Evolutionary conservation across 129 eudicot species (phyloP).

Genomic region (Flaveria robusta): DNA sequence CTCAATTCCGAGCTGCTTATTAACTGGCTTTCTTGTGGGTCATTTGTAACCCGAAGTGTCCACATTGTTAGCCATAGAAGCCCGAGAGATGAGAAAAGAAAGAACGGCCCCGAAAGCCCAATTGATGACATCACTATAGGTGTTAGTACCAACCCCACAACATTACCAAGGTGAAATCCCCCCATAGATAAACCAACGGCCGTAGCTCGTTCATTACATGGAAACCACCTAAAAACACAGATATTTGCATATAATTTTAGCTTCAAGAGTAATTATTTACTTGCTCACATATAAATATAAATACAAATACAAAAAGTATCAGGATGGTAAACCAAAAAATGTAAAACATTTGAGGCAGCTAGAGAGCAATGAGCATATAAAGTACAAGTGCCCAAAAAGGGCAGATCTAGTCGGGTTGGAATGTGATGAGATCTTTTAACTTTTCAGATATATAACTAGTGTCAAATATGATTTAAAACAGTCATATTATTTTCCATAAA

Average conservation of each 20-base stretch:
- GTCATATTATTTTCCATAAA: neutral
- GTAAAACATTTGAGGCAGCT: neutral
- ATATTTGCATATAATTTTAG: neutral
- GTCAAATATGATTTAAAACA: neutral
- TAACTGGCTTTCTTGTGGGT: constrained; percentile 68
- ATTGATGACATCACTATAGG: constrained; percentile 69
- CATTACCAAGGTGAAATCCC: constrained; percentile 98
- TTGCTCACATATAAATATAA: neutral
- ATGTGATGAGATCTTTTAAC: too few relatives aligned
- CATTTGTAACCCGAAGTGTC: constrained; percentile 63
- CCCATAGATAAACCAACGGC: constrained; percentile 98
- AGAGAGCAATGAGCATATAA: neutral
- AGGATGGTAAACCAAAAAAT: neutral
- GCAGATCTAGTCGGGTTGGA: too few relatives aligned
- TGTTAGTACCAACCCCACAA: constrained; percentile 74
- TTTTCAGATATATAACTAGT: neutral
- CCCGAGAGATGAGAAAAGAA: constrained; percentile 82
- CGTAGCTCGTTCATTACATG: constrained; percentile 86
- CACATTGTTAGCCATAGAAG: constrained; percentile 80
- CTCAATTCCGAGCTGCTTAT: constrained; percentile 69
- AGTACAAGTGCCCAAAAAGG: neutral
- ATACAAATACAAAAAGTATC: too few relatives aligned
- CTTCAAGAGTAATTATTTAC: neutral
- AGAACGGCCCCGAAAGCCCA: constrained; percentile 87
- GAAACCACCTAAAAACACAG: constrained; percentile 76